A percentile compares a stretch with the other conserved stretches of the same genome.
These are phyloP conservation scores for Candida sanyaensis DNA, from an alignment of 1,139 yeast genomes.

Conservation along the genomic window DNA sequence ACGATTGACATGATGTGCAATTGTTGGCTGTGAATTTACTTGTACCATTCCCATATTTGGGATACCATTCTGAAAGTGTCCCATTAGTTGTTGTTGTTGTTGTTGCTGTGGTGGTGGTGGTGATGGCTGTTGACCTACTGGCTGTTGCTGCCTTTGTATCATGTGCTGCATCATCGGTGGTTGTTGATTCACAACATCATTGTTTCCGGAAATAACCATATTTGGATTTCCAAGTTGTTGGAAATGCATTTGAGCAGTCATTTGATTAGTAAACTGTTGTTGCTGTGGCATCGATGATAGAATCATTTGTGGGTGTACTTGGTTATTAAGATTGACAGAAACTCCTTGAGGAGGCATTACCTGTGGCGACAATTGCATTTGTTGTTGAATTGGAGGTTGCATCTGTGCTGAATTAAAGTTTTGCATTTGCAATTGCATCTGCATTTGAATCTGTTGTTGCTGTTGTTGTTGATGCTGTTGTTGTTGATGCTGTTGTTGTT, in stretches of 20 bases:
- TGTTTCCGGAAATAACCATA: neutral
- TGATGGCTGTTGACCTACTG: neutral
- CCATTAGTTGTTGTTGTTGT: neutral
- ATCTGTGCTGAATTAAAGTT: neutral
- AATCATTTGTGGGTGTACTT: constrained; percentile 8
- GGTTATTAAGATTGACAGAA: constrained; percentile 5
- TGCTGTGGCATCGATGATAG: neutral
- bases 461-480: no score
- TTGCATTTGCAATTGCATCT: neutral
- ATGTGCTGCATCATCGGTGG: constrained; percentile 4
- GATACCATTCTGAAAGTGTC: neutral
- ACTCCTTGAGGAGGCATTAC: constrained; percentile 4
- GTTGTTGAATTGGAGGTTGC: constrained; percentile 2
- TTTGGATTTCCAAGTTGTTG: constrained; percentile 2
- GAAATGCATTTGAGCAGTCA: constrained; percentile 1
- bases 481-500: no score
- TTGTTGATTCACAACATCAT: constrained; percentile 1
- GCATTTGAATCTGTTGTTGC: no score
- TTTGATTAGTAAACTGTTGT: constrained; percentile 1
- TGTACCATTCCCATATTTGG: neutral
- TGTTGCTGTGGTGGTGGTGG: neutral
- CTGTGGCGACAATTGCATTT: constrained; percentile 5
- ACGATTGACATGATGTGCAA: neutral
- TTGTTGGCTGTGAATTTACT: neutral
- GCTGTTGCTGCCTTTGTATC: neutral